Evolutionary conservation across 2,329 filamentous ascomycete species (phyloP).

Genomic region (Phoma herbarum): DNA sequence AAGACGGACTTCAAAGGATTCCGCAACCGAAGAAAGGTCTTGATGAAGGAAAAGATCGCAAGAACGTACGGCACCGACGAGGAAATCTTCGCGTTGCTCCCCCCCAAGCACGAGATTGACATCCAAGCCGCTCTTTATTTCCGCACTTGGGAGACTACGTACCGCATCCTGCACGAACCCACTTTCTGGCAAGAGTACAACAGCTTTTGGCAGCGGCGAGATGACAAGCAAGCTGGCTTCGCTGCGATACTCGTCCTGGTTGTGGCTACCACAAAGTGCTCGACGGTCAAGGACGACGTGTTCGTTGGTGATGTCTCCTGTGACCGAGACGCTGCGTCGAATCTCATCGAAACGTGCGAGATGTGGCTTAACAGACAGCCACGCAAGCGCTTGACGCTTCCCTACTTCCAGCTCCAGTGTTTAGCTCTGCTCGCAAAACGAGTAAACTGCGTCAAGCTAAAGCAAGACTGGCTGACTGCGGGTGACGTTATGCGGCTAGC

Average conservation of each 20-base stretch:
- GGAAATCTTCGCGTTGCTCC: constrained; percentile 50
- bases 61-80: constrained; percentile 34
- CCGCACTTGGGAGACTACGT: constrained; percentile 59
- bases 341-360: constrained; percentile 53
- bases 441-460: constrained; percentile 61
- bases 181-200: constrained; percentile 62
- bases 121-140: constrained; percentile 59
- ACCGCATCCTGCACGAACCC: constrained; percentile 63
- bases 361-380: constrained; percentile 56
- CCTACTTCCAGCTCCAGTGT: constrained; percentile 61
- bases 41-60: constrained; percentile 33
- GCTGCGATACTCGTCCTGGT: constrained; percentile 54
- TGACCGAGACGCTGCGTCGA: constrained; percentile 51
- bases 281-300: constrained; percentile 42
- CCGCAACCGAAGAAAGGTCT: constrained; percentile 40
- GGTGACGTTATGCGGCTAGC: constrained; percentile 62
- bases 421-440: constrained; percentile 61
- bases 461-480: constrained; percentile 62
- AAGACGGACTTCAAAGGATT: constrained; percentile 48
- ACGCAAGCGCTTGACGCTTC: constrained; percentile 62
- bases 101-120: constrained; percentile 52
- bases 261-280: constrained; percentile 50
- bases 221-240: constrained; percentile 42
- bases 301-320: constrained; percentile 56
- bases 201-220: constrained; percentile 54